phyloP scores from a whole-genome alignment of 1,284 basidiomycete genomes.

The Heliocybe sulcata region DNA sequence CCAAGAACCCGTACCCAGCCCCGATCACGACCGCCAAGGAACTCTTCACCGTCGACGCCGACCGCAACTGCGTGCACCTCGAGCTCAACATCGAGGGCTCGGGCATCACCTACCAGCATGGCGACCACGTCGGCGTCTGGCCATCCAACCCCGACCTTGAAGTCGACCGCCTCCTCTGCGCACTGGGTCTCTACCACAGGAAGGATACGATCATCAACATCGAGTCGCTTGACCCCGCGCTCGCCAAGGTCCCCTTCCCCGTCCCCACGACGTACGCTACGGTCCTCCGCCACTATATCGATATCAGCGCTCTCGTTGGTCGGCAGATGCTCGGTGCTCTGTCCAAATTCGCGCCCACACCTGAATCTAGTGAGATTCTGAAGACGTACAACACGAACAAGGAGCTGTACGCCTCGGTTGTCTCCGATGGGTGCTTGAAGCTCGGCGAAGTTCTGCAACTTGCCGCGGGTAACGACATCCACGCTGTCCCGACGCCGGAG shows the following conservation, averaged over 20 bases:
- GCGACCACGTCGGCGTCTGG: conserved; percentile 98
- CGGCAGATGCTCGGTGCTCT: conserved; percentile 88
- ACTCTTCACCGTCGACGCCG: conserved; percentile 70
- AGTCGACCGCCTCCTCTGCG: conserved; percentile 82
- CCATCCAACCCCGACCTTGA: conserved; percentile 91
- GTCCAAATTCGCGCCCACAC: conserved; percentile 83
- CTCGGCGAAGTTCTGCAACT: conserved; percentile 89
- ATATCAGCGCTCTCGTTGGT: conserved; percentile 89
- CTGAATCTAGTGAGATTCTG: conserved; percentile 70
- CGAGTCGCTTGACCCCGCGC: conserved; percentile 92
- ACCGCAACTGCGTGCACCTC: conserved; percentile 93
- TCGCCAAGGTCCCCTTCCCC: conserved; percentile 99
- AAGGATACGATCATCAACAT: conserved; percentile 83
- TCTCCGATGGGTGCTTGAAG: conserved; percentile 81
- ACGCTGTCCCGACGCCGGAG: conserved; percentile 43
- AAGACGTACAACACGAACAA: conserved; percentile 82
- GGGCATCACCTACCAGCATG: conserved; percentile 97
- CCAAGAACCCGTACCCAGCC: conserved; percentile 94
- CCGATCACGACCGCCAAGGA: conserved; percentile 77
- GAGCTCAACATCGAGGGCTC: conserved; percentile 94
- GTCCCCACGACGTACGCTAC: conserved; percentile 93
- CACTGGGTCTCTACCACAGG: conserved; percentile 79
- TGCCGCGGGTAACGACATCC: conserved; percentile 74
- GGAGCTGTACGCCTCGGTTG: conserved; percentile 73
- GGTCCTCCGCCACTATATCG: conserved; percentile 94